Conservation (phyloP, 2,329 filamentous ascomycete genomes). For the Cadophora sp. region DNA sequence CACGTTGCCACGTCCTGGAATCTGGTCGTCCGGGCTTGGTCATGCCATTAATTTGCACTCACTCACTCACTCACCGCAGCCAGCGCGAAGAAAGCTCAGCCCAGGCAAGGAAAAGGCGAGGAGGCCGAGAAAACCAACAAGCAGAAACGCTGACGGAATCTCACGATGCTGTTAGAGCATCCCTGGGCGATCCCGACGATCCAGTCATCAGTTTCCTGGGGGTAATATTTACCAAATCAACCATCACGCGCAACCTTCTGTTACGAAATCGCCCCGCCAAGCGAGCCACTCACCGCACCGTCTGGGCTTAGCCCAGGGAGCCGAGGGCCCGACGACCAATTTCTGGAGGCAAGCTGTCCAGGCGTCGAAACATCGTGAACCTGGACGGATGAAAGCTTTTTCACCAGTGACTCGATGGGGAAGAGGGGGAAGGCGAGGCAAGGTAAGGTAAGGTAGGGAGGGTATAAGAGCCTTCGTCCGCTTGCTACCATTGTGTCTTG, state of each 20-base stretch:
- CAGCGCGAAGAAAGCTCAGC: no score
- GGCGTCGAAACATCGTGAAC: constrained; percentile 29
- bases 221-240: constrained; percentile 30
- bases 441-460: constrained; percentile 16
- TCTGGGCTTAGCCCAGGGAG: constrained; percentile 1
- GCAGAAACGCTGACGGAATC: constrained; percentile 30
- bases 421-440: constrained; percentile 3
- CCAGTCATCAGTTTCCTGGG: constrained; percentile 31
- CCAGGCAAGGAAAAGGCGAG: not conserved
- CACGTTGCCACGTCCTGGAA: constrained; percentile 33
- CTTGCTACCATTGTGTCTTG: constrained; percentile 13
- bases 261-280: constrained; percentile 25
- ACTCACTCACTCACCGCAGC: constrained; percentile 5
- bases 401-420: constrained; percentile 25
- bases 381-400: constrained; percentile 26
- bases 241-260: constrained; percentile 14
- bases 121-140: constrained; percentile 3
- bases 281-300: constrained; percentile 25
- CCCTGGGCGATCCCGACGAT: constrained; percentile 15
- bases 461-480: constrained; percentile 38
- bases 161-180: constrained; percentile 22
- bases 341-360: constrained; percentile 21
- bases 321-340: constrained; percentile 18
- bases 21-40: constrained; percentile 18
- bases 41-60: constrained; percentile 20